These are phyloP conservation scores for Endocalyx cinctus DNA, from an alignment of 2,329 filamentous ascomycete species.

Conservation along the genomic window DNA sequence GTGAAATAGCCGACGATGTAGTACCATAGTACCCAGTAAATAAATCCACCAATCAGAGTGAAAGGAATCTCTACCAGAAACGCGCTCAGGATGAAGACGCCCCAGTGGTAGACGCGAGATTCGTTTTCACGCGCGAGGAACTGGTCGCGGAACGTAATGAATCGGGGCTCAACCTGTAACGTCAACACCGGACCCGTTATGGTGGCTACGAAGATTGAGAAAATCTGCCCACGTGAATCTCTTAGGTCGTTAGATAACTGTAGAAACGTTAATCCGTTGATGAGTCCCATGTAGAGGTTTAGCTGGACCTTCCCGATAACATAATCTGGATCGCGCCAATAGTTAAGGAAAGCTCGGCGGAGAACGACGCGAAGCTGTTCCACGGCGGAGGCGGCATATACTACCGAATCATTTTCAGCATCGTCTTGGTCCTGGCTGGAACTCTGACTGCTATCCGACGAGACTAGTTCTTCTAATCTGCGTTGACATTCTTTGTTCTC, in stretches of 20 bases:
- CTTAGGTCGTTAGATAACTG: constrained; percentile 49
- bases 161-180: constrained; percentile 71
- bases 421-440: constrained; percentile 39
- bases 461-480: too few relatives aligned
- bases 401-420: too few relatives aligned
- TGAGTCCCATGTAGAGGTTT: constrained; percentile 57
- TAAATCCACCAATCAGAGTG: constrained; percentile 55
- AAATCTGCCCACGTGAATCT: constrained; percentile 66
- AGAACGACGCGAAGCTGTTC: constrained; percentile 49
- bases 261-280: constrained; percentile 68
- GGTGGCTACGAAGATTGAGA: constrained; percentile 71
- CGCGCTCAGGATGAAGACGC: constrained; percentile 60
- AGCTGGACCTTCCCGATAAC: constrained; percentile 56
- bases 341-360: constrained; percentile 53
- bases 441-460: constrained; percentile 29
- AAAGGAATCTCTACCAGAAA: constrained; percentile 70
- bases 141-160: constrained; percentile 58
- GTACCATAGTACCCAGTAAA: constrained; percentile 62
- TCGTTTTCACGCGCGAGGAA: constrained; percentile 68
- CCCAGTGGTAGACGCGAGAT: constrained; percentile 73
- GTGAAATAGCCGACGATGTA: constrained; percentile 45
- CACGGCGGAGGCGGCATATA: constrained; percentile 54
- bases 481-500: constrained; percentile 40
- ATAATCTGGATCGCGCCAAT: constrained; percentile 64
- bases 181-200: constrained; percentile 70